Percentiles rank a stretch among this genome's conserved stretches.
Conservation (phyloP, 768 basidiomycete genomes). For the Tulasnella sp. region DNA sequence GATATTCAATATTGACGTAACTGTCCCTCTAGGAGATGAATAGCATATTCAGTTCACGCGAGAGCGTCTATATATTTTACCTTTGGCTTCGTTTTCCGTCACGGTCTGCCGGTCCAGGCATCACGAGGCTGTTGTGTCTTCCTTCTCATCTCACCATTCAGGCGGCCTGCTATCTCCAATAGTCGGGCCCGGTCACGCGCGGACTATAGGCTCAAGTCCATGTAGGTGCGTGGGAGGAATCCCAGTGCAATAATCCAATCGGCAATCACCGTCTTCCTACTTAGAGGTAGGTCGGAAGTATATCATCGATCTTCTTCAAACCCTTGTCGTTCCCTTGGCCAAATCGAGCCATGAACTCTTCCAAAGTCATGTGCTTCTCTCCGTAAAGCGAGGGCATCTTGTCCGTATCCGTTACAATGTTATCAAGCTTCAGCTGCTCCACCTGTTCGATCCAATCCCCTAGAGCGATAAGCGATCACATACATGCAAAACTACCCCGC, state of each 20-base stretch:
- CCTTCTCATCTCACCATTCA: neutral
- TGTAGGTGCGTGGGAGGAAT: no score
- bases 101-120: no score
- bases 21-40: no score
- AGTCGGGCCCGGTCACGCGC: neutral
- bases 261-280: neutral
- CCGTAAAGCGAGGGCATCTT: constrained; percentile 3
- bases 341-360: constrained; percentile 4
- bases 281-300: constrained; percentile 44
- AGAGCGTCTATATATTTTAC: no score
- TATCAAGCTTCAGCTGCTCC: constrained; percentile 19
- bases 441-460: constrained; percentile 4
- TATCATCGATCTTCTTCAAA: constrained; percentile 41
- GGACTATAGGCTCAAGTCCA: neutral
- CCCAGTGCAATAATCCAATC: neutral
- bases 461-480: neutral
- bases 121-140: no score
- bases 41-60: no score
- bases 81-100: no score
- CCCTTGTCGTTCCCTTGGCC: neutral
- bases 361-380: constrained; percentile 10
- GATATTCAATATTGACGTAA: neutral
- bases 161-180: no score
- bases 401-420: constrained; percentile 9
- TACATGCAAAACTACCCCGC: neutral